A percentile compares a stretch with the other conserved stretches of the same genome.
Evolutionary conservation across 257 asterid species (phyloP).

Genomic region (Solanum paucissectum): DNA sequence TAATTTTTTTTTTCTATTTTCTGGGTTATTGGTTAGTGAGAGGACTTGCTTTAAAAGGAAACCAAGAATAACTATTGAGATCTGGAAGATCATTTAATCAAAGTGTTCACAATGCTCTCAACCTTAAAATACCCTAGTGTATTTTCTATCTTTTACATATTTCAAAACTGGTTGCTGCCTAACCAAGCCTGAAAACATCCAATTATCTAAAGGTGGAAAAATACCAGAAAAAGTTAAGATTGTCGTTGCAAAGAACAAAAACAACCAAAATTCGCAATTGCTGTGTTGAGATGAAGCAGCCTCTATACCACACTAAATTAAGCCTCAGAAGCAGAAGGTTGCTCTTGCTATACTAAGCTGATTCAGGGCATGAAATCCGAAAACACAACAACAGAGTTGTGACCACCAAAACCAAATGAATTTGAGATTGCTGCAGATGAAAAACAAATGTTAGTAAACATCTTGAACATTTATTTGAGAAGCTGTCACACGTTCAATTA

Average conservation of each 20-base stretch:
- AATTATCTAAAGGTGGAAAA: background rate
- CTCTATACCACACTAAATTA: background rate
- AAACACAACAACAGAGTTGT: conserved; percentile 66
- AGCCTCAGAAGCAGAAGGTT: background rate
- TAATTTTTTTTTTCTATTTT: too few relatives aligned
- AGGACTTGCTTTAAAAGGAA: background rate
- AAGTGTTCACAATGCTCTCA: background rate
- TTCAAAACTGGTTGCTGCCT: background rate
- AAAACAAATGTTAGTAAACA: background rate
- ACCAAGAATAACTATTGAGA: background rate
- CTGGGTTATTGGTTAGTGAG: background rate
- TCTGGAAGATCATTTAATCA: background rate
- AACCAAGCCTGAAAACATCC: conserved; percentile 13
- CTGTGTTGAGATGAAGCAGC: background rate
- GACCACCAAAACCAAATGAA: conserved; percentile 81
- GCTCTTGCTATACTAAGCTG: conserved; percentile 5
- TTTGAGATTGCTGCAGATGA: conserved; percentile 66
- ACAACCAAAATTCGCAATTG: conserved; percentile 7
- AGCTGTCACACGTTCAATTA: background rate
- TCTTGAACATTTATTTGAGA: background rate
- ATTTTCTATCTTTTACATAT: background rate
- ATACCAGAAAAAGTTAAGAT: background rate
- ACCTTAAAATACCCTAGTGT: background rate
- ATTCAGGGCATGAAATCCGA: conserved; percentile 63
- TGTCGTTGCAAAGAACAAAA: conserved; percentile 6